These are phyloP conservation scores for Pythium rhizo-oryzae DNA, from an alignment of 352 stramenopile species.

Conservation along the genomic window DNA sequence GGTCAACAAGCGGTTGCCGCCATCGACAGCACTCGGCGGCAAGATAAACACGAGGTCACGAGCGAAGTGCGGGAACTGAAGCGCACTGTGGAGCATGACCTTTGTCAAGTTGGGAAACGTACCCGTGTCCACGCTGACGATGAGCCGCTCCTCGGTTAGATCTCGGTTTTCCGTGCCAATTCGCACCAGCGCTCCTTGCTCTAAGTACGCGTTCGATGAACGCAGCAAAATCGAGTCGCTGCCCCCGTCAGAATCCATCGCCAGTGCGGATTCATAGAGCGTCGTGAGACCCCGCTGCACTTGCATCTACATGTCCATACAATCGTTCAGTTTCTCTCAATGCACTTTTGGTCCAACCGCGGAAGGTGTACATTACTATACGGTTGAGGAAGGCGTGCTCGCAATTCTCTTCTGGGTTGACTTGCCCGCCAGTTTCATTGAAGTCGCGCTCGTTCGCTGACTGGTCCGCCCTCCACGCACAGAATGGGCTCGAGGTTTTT, in stretches of 20 bases:
- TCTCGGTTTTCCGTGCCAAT: slow-evolving; percentile 18
- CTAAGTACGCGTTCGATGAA: neutral
- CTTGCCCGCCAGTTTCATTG: neutral
- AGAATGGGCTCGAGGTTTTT: neutral
- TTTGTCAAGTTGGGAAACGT: slow-evolving; percentile 14
- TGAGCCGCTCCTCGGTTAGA: slow-evolving; percentile 22
- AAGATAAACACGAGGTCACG: slow-evolving; percentile 21
- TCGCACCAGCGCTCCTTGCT: slow-evolving; percentile 10
- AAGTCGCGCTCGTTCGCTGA: neutral
- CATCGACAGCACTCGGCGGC: neutral
- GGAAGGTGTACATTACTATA: slow-evolving; percentile 22
- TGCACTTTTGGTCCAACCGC: neutral
- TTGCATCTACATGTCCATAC: neutral
- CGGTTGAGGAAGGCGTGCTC: slow-evolving; percentile 11
- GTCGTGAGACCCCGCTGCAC: neutral
- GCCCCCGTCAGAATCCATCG: slow-evolving; percentile 16
- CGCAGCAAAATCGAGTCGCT: slow-evolving; percentile 10
- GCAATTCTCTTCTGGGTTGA: neutral
- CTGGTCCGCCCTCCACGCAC: neutral
- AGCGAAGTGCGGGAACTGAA: slow-evolving; percentile 16
- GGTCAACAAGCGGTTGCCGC: neutral
- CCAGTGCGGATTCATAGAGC: slow-evolving; percentile 19
- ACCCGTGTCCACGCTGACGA: slow-evolving; percentile 9
- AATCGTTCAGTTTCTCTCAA: slow-evolving; percentile 12
- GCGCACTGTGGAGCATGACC: slow-evolving; percentile 4